phyloP scores from a whole-genome alignment of 441 rosid genomes.

The Gossypium lobatum region DNA sequence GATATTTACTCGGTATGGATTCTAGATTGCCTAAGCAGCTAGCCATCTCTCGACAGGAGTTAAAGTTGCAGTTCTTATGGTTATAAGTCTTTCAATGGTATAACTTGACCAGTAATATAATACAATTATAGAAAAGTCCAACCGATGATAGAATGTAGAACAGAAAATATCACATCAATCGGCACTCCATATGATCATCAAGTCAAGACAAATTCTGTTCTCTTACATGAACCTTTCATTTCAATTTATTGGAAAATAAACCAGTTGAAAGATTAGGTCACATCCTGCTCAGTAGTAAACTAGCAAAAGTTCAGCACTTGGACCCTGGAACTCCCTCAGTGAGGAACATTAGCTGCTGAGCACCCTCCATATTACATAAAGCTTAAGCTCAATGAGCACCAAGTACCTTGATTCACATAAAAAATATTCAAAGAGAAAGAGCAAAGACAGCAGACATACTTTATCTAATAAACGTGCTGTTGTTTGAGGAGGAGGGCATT shows the following conservation, averaged over 20 bases:
- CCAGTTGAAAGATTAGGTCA: background rate
- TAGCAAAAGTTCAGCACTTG: background rate
- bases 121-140: background rate
- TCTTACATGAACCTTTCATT: background rate
- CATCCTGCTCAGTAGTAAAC: background rate
- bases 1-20: background rate
- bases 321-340: background rate
- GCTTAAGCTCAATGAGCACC: background rate
- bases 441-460: constrained; percentile 25
- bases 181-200: background rate
- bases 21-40: background rate
- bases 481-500: constrained; percentile 84
- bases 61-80: background rate
- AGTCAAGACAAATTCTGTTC: background rate
- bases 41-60: background rate
- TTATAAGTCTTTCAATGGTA: background rate
- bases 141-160: background rate
- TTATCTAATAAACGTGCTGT: constrained; percentile 75
- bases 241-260: background rate
- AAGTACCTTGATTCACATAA: background rate
- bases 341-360: background rate
- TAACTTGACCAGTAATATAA: background rate
- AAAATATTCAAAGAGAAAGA: background rate
- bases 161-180: background rate
- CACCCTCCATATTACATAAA: background rate